Evolutionary conservation across 106 monocot genomes (phyloP), one percentile per base, ranked within the genome.

Genomic region (Dactylorhiza incarnata): DNA sequence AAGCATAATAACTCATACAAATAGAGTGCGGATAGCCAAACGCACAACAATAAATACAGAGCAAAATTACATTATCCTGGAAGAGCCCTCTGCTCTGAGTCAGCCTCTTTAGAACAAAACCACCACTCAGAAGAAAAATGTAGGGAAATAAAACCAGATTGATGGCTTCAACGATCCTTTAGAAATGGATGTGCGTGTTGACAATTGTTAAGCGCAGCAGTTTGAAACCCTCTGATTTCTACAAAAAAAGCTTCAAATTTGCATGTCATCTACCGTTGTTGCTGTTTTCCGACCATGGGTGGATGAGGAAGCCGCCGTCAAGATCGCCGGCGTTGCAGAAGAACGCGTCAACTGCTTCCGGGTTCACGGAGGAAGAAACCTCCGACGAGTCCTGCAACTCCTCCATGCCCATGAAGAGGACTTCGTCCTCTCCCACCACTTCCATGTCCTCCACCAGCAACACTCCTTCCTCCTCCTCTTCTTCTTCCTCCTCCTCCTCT

Each of bases 391-490:
- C 26, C 19, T 8, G 66, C 17, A 9, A 63, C 75, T 17, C 20
- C 20, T 45, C 51, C 74, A n/a, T 1, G 66, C 83, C 78, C 75
- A 75, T 51, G 75, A 83, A 79, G 6, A 79, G 44, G 11, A 83
- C 44, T 23, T 83, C 83, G 58, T 79, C 79, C 20, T 79, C 79
- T 24, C 75, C 83, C 45, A 83, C 65, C 15, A 83, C 52, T 26
- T 76, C 83, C 77, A 89, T 83, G 47, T 89, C 89, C 15, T 65
- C 83, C 56, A 83, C 78, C 49, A 76, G 4, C n/a, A 89, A 58
- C 50, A 74, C 9, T 0, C 56, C 81, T 25, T 81, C 87, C 0
- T 75, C 83, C 2, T 83, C 83, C 0, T 82, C 81, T 48, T 81
- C 76, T 8, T 76, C 76, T 7, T 83, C 82, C 0, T 71, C 81